A percentile compares a stretch with the other conserved stretches of the same genome.
These are phyloP conservation scores for Picea engelmannii DNA, from an alignment of 83 land plant genomes.

Conservation along the genomic window DNA sequence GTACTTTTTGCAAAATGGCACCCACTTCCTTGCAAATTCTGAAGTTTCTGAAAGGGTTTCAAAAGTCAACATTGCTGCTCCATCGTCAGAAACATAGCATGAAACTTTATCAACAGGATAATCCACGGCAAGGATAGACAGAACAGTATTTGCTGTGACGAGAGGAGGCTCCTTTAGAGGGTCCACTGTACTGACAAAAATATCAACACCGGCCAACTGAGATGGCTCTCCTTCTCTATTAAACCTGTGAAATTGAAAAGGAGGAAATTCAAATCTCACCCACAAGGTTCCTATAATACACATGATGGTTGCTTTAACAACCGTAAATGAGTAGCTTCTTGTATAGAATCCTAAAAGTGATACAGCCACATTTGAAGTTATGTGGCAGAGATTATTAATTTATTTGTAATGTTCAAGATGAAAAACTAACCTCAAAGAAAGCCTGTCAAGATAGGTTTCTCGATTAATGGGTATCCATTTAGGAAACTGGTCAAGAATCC, in stretches of 20 bases:
- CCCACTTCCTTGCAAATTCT: conserved; percentile 43
- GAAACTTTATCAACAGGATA: conserved; percentile 36
- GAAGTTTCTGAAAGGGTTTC: conserved; percentile 36
- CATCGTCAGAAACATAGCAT: conserved; percentile 47
- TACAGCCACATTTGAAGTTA: too few relatives aligned
- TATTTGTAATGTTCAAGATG: too few relatives aligned
- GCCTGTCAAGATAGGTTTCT: conserved; percentile 67
- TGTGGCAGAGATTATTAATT: too few relatives aligned
- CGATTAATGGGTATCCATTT: conserved; percentile 70
- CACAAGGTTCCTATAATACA: too few relatives aligned
- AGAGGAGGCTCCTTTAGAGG: conserved; percentile 44
- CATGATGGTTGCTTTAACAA: too few relatives aligned
- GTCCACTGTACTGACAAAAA: conserved; percentile 47
- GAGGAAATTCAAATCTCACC: too few relatives aligned
- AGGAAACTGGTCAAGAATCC: conserved; percentile 87
- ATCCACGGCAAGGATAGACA: conserved; percentile 44
- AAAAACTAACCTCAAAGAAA: conserved; percentile 69
- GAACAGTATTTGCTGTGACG: conserved; percentile 41
- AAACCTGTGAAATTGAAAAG: too few relatives aligned
- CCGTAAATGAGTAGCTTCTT: too few relatives aligned
- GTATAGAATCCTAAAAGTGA: too few relatives aligned
- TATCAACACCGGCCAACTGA: conserved; percentile 46
- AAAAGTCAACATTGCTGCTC: conserved; percentile 42
- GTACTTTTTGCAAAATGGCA: conserved; percentile 38
- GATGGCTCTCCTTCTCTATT: conserved; percentile 68